A percentile compares a stretch with the other conserved stretches of the same genome.
These are phyloP conservation scores for Penicillium vulpinum DNA, from an alignment of 2,329 filamentous ascomycete genomes.

Conservation along the genomic window DNA sequence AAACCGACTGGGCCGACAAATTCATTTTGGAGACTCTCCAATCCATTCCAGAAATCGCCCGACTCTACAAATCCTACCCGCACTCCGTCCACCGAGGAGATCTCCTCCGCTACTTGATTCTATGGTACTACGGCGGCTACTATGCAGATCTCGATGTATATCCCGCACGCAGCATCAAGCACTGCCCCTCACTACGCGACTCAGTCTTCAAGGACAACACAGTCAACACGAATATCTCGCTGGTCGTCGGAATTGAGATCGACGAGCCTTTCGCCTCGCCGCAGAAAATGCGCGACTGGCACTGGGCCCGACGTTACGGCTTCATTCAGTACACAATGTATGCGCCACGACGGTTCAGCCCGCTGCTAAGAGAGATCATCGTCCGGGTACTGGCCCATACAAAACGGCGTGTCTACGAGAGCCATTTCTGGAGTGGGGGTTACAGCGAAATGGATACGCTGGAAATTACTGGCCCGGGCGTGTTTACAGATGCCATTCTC, in stretches of 20 bases:
- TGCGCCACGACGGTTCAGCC: slow-evolving; percentile 37
- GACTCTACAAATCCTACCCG: slow-evolving; percentile 33
- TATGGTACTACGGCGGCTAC: slow-evolving; percentile 40
- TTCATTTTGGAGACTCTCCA: slow-evolving; percentile 28
- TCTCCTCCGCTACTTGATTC: slow-evolving; percentile 39
- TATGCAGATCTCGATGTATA: slow-evolving; percentile 38
- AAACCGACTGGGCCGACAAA: slow-evolving; percentile 27
- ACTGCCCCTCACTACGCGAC: slow-evolving; percentile 27
- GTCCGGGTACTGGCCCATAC: slow-evolving; percentile 36
- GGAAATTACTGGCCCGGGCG: slow-evolving; percentile 36
- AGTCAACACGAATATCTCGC: slow-evolving; percentile 27
- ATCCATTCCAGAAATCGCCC: slow-evolving; percentile 29
- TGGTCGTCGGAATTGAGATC: slow-evolving; percentile 39
- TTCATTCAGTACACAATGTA: slow-evolving; percentile 39
- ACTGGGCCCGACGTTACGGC: slow-evolving; percentile 36
- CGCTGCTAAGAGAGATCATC: slow-evolving; percentile 33
- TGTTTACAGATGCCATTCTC: slow-evolving; percentile 38
- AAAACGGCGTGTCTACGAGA: slow-evolving; percentile 25
- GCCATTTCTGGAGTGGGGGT: slow-evolving; percentile 13
- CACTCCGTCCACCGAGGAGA: slow-evolving; percentile 56
- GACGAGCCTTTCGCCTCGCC: slow-evolving; percentile 38
- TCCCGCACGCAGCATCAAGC: slow-evolving; percentile 29
- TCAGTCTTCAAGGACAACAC: slow-evolving; percentile 15
- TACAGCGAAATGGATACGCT: slow-evolving; percentile 32
- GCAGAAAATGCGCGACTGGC: slow-evolving; percentile 35